Evolutionary conservation across 2,329 filamentous ascomycete species (phyloP).

Genomic region (Stachybotrys chlorohalonatus): DNA sequence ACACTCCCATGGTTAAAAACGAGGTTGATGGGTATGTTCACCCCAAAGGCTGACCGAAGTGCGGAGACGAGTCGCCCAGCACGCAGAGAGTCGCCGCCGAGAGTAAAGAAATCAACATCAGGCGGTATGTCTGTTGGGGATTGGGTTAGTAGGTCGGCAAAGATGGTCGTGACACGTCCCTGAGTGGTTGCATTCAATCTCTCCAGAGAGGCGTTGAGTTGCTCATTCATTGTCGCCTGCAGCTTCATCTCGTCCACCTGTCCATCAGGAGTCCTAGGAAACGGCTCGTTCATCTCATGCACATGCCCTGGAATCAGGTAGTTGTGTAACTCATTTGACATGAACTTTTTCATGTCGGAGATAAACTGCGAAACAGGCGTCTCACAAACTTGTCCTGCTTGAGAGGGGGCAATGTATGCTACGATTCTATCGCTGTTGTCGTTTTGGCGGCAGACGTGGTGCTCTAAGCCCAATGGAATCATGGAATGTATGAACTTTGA

Average conservation of each 20-base stretch:
- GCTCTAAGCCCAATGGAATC: slow-evolving; percentile 7
- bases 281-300: slow-evolving; percentile 20
- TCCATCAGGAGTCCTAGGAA: slow-evolving; percentile 22
- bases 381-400: neutral
- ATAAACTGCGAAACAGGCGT: neutral
- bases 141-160: slow-evolving; percentile 34
- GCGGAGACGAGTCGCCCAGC: slow-evolving; percentile 42
- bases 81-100: slow-evolving; percentile 44
- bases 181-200: slow-evolving; percentile 18
- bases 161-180: slow-evolving; percentile 30
- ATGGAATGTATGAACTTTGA: slow-evolving; percentile 11
- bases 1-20: slow-evolving; percentile 42
- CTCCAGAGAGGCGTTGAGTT: slow-evolving; percentile 11
- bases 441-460: slow-evolving; percentile 6
- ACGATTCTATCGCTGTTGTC: slow-evolving; percentile 5
- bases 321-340: slow-evolving; percentile 13
- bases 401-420: slow-evolving; percentile 12
- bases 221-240: slow-evolving; percentile 18
- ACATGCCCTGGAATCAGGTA: slow-evolving; percentile 30
- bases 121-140: slow-evolving; percentile 25
- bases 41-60: slow-evolving; percentile 38
- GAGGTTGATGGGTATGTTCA: slow-evolving; percentile 39
- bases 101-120: slow-evolving; percentile 39
- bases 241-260: slow-evolving; percentile 25
- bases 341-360: slow-evolving; percentile 7